These are phyloP conservation scores for Hypoxylon crocopeplum DNA, from an alignment of 495 filamentous ascomycete species.

Conservation along the genomic window DNA sequence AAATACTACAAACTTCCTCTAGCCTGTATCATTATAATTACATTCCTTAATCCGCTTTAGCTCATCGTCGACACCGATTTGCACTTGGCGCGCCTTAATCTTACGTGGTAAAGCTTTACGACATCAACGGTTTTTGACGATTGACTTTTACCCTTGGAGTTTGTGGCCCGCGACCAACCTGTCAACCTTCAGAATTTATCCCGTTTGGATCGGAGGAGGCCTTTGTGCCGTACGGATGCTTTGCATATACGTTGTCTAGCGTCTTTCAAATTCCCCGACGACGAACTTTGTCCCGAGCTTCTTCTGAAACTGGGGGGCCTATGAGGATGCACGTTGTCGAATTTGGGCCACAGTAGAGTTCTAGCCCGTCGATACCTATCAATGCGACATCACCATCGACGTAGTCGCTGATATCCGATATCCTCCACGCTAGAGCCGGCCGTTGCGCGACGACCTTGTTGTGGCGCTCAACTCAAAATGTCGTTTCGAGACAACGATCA, in stretches of 20 bases:
- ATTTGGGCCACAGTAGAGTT: slow-evolving; percentile 29
- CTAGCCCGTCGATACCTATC: slow-evolving; percentile 9
- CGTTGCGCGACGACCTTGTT: slow-evolving; percentile 23
- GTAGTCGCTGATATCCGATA: slow-evolving; percentile 23
- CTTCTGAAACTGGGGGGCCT: slow-evolving; percentile 11
- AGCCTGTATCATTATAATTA: slow-evolving; percentile 22
- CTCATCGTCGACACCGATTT: slow-evolving; percentile 5
- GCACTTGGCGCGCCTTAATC: neutral
- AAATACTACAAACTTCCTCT: neutral
- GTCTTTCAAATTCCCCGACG: slow-evolving; percentile 25
- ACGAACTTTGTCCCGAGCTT: slow-evolving; percentile 28
- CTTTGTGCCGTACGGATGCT: slow-evolving; percentile 16
- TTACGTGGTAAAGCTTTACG: slow-evolving; percentile 19
- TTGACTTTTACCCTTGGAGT: slow-evolving; percentile 21
- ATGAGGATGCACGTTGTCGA: slow-evolving; percentile 20
- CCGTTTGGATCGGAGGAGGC: neutral
- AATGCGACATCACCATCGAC: slow-evolving; percentile 28
- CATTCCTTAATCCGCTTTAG: slow-evolving; percentile 10
- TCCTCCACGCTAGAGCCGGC: slow-evolving; percentile 8
- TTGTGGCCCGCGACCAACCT: slow-evolving; percentile 5
- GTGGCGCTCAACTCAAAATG: slow-evolving; percentile 46
- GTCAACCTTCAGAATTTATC: neutral
- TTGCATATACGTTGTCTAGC: slow-evolving; percentile 20
- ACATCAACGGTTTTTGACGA: slow-evolving; percentile 13
- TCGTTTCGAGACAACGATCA: slow-evolving; percentile 61